These are phyloP conservation scores for Scedosporium boydii DNA, from an alignment of 2,329 filamentous ascomycete species.

Conservation along the genomic window DNA sequence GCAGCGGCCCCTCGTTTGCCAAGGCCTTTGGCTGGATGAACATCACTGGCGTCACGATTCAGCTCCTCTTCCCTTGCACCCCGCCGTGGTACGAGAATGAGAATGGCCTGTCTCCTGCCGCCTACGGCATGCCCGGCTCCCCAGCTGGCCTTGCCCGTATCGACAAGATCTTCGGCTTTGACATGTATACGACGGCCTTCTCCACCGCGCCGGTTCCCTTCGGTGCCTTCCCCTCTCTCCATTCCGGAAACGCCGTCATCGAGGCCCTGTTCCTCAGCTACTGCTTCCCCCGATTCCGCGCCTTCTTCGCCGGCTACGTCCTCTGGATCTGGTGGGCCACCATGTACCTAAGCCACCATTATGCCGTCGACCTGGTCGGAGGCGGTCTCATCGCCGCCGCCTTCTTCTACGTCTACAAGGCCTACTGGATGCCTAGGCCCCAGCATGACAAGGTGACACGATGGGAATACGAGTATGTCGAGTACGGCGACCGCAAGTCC, in stretches of 20 bases:
- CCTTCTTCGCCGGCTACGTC: conserved; percentile 73
- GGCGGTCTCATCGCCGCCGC: conserved; percentile 71
- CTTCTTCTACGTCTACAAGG: conserved; percentile 74
- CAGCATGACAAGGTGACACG: conserved; percentile 79
- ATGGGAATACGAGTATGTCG: conserved; percentile 94
- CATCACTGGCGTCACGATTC: conserved; percentile 75
- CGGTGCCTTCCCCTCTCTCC: conserved; percentile 87
- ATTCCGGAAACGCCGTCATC: conserved; percentile 80
- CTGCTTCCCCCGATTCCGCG: conserved; percentile 75
- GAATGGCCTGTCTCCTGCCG: conserved; percentile 81
- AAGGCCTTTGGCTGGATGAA: conserved; percentile 90
- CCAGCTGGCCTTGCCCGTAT: conserved; percentile 84
- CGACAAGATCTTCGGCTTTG: conserved; percentile 80
- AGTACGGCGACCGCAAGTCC: conserved; percentile 57
- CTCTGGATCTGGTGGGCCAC: conserved; percentile 98
- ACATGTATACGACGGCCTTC: conserved; percentile 89
- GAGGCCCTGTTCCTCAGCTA: conserved; percentile 90
- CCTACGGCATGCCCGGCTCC: conserved; percentile 83
- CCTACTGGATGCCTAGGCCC: conserved; percentile 70
- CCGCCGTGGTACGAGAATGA: conserved; percentile 96
- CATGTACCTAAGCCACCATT: conserved; percentile 97
- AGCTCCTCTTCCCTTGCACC: conserved; percentile 85
- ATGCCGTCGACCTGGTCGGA: conserved; percentile 84
- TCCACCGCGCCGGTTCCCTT: conserved; percentile 86
- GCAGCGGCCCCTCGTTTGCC: conserved; percentile 75